Evolutionary conservation across 345 rosid species (phyloP), one percentile per base, ranked within the genome.

Genomic region (Hirschfeldia incana): DNA sequence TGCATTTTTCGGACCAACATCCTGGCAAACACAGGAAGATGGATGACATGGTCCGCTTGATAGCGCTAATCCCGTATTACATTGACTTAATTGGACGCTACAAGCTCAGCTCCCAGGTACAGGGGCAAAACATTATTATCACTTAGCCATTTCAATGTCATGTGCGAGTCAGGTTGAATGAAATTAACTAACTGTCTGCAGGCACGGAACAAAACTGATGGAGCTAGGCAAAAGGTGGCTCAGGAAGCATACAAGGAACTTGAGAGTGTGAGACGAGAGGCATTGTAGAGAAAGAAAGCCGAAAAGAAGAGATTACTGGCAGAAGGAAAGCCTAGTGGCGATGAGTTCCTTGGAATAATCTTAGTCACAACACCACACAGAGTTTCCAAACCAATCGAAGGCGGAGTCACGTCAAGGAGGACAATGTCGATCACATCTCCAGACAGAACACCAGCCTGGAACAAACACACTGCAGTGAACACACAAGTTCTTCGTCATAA

Each of bases 1-100:
- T 96, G 94, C 99, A 96, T 84, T 88, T 96, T 62, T 91, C 99
- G 37, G 98, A 96, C 77, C 98, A 93, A 75, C 97, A 80, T 75
- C 89, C 86, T 44, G 91, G 91, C 80, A 82, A 81, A 64, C 94
- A 90, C 81, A 88, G 72, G 89, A 93, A 96, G 86, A 86, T 90
- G 91, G 89, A 87, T 42, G 98, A 93, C 70, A 90, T 96, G 89
- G 86, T 85, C 51, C 90, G 92, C 16, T 85, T 93, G 87, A 87
- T 93, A 46, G 91, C 97, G 17, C 88, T 96, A 4, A 73, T 96
- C 29, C 99, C 99, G 6, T 96, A 90, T 83, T 96, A 88, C 86
- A 93, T 96, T n/a, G 99, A 96, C 83, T 83, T 92, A 74, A 69
- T 96, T 2, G 99, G 99, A 1, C 97, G 97, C 27, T 89, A 90